phyloP scores from a whole-genome alignment of 2,329 filamentous ascomycete genomes.

The Stagonosporopsis tanaceti region DNA sequence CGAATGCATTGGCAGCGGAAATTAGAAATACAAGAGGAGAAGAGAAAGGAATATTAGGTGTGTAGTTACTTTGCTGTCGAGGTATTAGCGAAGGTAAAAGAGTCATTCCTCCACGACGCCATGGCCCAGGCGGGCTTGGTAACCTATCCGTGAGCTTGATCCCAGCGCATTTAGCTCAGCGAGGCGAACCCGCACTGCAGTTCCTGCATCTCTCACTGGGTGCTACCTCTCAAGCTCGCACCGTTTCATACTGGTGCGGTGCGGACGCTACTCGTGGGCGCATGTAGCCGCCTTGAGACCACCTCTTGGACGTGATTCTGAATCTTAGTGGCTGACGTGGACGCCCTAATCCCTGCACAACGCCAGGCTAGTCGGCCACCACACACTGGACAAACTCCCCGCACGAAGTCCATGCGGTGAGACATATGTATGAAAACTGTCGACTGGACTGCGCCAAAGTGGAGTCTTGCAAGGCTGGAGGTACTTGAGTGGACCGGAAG shows the following conservation, averaged over 20 bases:
- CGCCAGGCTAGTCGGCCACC: constrained; percentile 27
- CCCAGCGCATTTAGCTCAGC: constrained; percentile 25
- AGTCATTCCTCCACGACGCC: constrained; percentile 32
- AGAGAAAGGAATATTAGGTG: constrained; percentile 22
- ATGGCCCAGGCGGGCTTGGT: constrained; percentile 32
- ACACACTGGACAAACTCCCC: constrained; percentile 30
- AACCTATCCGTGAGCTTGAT: constrained; percentile 41
- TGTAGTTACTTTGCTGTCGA: constrained; percentile 28
- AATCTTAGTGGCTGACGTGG: constrained; percentile 33
- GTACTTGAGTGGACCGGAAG: constrained; percentile 14
- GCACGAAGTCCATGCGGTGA: constrained; percentile 20
- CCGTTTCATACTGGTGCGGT: constrained; percentile 37
- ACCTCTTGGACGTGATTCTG: constrained; percentile 33
- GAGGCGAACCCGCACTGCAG: constrained; percentile 18
- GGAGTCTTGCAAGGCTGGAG: constrained; percentile 20
- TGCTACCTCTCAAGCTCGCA: constrained; percentile 30
- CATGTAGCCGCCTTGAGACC: constrained; percentile 38
- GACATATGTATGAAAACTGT: constrained; percentile 12
- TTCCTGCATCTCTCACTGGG: constrained; percentile 49
- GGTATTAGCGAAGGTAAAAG: constrained; percentile 36
- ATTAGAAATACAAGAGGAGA: constrained; percentile 22
- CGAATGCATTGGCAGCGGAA: constrained; percentile 14
- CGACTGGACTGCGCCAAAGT: constrained; percentile 25
- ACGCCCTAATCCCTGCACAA: constrained; percentile 26
- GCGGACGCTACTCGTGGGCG: constrained; percentile 25